Evolutionary conservation across 805 yeast genomes (phyloP), one percentile per base, ranked within the genome.

Genomic region (Candida quercuum): DNA sequence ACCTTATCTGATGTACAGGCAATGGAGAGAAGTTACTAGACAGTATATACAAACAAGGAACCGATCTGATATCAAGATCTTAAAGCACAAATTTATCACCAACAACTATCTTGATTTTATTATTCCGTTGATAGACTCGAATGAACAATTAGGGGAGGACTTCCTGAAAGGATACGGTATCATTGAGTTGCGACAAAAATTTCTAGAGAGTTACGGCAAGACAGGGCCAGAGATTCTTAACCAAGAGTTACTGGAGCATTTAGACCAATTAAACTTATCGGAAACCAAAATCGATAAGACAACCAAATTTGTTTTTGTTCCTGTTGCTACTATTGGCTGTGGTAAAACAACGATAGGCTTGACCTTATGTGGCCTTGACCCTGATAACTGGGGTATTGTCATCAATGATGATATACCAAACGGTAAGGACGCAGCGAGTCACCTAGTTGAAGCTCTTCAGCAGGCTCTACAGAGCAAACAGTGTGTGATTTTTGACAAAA

Each of bases 241-340:
- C 20, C 64, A 71, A 32, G 79, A 60, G 30, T 59, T 52, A 28
- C 33, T 69, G 12, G 46, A 56, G 33, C 63, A 63, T 32, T 37
- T 66, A 20, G 69, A 66, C 35, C 46, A 57, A 17, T 43, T 74
- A 21, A 72, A 69, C 37, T 47, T 63, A 0, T 46, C 63, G 1
- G 61, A 66, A 34, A 50, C 49, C 27, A 65, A 60, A 20, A 56
- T 61, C 5, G 64, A 63, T 26, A 59, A 57, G 32, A 39, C 59
- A 2, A 64, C 68, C 4, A 80, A 79, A 47, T 82, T 76, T 53
- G 71, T 86, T 0, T 51, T 93, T 3, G 74, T 87, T 1, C 91
- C 98, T 1, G 76, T 89, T 3, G 88, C 97, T 0, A 87, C 95
- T 0, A 74, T 91, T 36, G 98, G 98, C 0, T 86, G 96, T 59